Evolutionary conservation across 257 asterid genomes (phyloP), one percentile per base, ranked within the genome.

Genomic region (Thymus quinquecostatus): DNA sequence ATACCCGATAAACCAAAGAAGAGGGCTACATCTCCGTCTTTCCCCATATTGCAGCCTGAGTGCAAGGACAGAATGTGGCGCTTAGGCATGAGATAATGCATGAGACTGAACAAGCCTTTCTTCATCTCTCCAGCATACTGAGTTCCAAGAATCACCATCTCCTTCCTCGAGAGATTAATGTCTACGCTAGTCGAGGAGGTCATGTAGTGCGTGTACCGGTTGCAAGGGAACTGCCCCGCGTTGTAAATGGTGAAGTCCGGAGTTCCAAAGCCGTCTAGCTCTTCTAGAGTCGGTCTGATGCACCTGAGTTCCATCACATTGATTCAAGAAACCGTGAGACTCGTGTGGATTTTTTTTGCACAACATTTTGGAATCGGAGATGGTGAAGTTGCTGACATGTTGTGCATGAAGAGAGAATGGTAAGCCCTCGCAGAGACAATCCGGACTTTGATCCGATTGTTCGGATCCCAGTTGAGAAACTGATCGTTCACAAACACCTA

Each of bases 41-140:
- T 91, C 60, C 97, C 96, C 87, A 91, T 73, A 79, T 89, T 91
- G 89, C 97, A 88, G 63, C 97, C 97, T 28, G 97, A 91, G 75
- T 91, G 97, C 30, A 91, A 74, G 69, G 97, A 90, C 59, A 90
- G 92, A 75, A 90, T 90, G 48, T 78, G 85, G 27, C 97, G 97
- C 83, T 81, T 82, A 67, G 97, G 97, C 96, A 91, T 91, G 78
- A 92, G 95, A 81, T 92, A 92, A 71, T 90, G 98, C 98, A 92
- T 92, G 6, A 92, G 60, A 27, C 98, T 79, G 82, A 92, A 92
- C 30, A 93, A 84, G 11, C 98, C 98, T 74, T 92, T 92, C 88
- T 92, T 90, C 98, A 92, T 92, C 83, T 89, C 98, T 72, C 98
- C 96, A 6, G 98, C 98, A 79, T 92, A 92, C 68, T 90, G 98